Base-by-base conservation (phyloP, 352 stramenopile genomes). In the Globisporangium carolinianum region DNA sequence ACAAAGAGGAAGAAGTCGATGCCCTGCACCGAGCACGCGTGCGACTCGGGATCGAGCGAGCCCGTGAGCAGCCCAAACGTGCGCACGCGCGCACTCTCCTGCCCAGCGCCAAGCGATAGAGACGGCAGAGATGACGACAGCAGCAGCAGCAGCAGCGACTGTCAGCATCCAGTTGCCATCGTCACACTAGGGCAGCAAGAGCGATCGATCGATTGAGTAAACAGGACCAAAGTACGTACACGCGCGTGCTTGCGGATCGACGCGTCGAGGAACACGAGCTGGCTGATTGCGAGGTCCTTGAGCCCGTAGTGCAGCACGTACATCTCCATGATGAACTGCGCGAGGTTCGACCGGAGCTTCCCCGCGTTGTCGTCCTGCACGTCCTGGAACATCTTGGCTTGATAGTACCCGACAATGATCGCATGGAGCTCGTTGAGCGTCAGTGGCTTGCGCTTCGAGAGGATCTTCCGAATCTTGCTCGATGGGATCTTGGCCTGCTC, bases 311-410 rank as follows among this genome's bases (percentile, higher is more conserved):
- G 81, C 9, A 91, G 68, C 36, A 87, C 79, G 54, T 89, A 91
- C 73, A 91, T 84, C 58, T 91, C 82, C 70, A 87, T 85, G 45
- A 91, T 89, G 54, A 88, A 89, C 59, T 89, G 75, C n/a, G 77
- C 78, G 11, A 91, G 41, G 24, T 86, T 84, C 9, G 65, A 58
- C 10, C 82, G 75, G 3, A 61, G 51, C 47, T 87, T 87, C 17
- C 79, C 73, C 1, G 65, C 73, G 11, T 63, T 72, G 55, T 91
- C 82, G 53, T 91, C 79, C 53, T 89, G 77, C 6, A 83, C 69
- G 43, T 91, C 82, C 47, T 91, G 82, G 35, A 83, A 80, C 75
- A 91, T 87, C 55, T 91, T 91, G 37, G 81, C 77, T 60, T 91
- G 81, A 47, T 91, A 91, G 45, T 89, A 87, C 1, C 76, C 77